Evolutionary conservation across 345 rosid species (phyloP).

Genomic region (Kernera saxatilis): DNA sequence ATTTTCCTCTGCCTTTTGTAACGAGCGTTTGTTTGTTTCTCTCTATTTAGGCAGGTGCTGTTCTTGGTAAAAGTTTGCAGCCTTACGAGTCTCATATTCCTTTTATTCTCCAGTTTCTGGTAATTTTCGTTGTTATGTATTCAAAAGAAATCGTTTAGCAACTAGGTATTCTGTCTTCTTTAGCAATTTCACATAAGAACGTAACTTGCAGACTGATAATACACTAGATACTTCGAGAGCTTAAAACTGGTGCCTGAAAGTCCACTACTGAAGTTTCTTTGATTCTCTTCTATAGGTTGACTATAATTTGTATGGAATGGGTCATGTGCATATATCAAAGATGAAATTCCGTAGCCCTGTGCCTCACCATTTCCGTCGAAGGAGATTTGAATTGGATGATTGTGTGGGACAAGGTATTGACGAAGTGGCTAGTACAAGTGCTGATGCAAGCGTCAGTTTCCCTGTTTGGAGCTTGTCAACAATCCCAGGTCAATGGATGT

Average conservation of each 20-base stretch:
- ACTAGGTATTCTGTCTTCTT: conserved; percentile 1
- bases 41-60: conserved; percentile 61
- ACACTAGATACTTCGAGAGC: neutral
- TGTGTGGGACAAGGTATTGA: conserved; percentile 32
- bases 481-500: conserved; percentile 76
- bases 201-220: neutral
- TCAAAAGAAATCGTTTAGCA: neutral
- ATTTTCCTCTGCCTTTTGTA: conserved; percentile 8
- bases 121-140: conserved; percentile 23
- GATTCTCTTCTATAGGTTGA: conserved; percentile 53
- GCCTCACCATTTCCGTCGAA: conserved; percentile 45
- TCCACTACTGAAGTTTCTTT: conserved; percentile 18
- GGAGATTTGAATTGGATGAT: conserved; percentile 31
- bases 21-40: neutral
- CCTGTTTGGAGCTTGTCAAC: conserved; percentile 70
- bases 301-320: conserved; percentile 93
- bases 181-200: neutral
- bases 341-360: conserved; percentile 83
- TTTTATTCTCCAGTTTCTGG: conserved; percentile 88
- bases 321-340: conserved; percentile 71
- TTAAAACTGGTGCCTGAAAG: conserved; percentile 6
- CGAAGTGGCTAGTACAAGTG: conserved; percentile 22
- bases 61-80: conserved; percentile 70
- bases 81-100: conserved; percentile 96
- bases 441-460: conserved; percentile 36